Percentiles rank a stretch among this genome's conserved stretches.
Evolutionary conservation across 2,329 filamentous ascomycete genomes (phyloP).

Genomic region (Cladosporium sp.): DNA sequence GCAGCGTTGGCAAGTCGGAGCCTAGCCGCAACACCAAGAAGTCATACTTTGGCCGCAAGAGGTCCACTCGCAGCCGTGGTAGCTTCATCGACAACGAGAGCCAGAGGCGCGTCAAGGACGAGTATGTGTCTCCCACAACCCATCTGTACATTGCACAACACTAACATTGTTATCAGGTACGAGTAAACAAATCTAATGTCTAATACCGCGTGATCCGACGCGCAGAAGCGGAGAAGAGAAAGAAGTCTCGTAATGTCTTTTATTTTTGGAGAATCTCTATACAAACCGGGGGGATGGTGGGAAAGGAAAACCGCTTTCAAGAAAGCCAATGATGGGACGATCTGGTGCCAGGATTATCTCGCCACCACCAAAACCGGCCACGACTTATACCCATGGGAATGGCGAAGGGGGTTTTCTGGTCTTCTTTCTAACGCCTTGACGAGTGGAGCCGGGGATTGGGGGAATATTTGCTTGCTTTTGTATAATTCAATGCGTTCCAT

Average conservation of each 20-base stretch:
- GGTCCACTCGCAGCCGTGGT: constrained; percentile 50
- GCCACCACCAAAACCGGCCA: background rate
- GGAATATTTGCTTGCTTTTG: background rate
- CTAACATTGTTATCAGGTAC: constrained; percentile 12
- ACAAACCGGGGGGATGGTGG: background rate
- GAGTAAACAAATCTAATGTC: constrained; percentile 15
- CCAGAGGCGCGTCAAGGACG: constrained; percentile 67
- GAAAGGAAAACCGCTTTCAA: background rate
- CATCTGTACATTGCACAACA: background rate
- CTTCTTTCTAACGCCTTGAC: constrained; percentile 2
- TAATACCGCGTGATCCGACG: background rate
- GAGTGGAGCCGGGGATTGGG: background rate
- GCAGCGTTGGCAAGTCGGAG: constrained; percentile 51
- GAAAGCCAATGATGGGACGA: background rate
- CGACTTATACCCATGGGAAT: constrained; percentile 10
- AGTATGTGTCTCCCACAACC: constrained; percentile 49
- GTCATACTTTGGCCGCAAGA: constrained; percentile 52
- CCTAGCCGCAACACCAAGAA: constrained; percentile 32
- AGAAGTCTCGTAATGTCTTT: constrained; percentile 15
- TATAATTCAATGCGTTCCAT: background rate
- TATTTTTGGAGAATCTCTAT: constrained; percentile 1
- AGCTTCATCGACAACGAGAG: constrained; percentile 58
- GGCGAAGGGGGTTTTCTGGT: background rate
- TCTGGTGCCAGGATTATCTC: background rate
- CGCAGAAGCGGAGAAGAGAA: background rate